phyloP scores from a whole-genome alignment of 352 stramenopile species.

The Phytophthora sojae region DNA sequence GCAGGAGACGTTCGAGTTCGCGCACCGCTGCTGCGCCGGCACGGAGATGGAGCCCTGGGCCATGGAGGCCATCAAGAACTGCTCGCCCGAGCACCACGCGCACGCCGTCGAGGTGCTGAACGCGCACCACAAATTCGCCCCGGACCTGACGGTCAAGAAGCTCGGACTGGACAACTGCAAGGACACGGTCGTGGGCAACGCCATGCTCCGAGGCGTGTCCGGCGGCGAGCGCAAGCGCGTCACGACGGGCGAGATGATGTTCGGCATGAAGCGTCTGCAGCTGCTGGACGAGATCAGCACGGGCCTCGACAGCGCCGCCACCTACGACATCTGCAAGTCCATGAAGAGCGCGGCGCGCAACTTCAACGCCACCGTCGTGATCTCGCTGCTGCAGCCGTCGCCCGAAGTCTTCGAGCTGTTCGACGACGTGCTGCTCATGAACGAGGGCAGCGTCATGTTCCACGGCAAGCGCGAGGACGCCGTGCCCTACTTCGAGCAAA shows the following conservation, averaged over 20 bases:
- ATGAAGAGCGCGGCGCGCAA: constrained; percentile 61
- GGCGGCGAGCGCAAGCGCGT: constrained; percentile 57
- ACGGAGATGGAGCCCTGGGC: constrained; percentile 49
- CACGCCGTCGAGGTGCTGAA: constrained; percentile 45
- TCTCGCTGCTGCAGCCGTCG: constrained; percentile 52
- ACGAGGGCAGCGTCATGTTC: constrained; percentile 62
- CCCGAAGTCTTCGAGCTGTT: constrained; percentile 68
- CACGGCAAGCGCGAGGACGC: constrained; percentile 51
- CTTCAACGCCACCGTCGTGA: constrained; percentile 56
- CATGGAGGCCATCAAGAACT: constrained; percentile 43
- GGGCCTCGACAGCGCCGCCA: constrained; percentile 50
- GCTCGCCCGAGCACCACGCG: constrained; percentile 43
- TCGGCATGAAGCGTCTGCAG: constrained; percentile 74
- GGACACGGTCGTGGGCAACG: constrained; percentile 68
- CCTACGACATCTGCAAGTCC: constrained; percentile 87
- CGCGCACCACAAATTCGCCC: constrained; percentile 42
- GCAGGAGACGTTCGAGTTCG: constrained; percentile 66
- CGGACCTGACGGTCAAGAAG: constrained; percentile 50
- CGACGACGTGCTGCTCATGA: constrained; percentile 62
- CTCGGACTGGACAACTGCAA: constrained; percentile 63
- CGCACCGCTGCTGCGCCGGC: constrained; percentile 48
- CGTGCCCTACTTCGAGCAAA: constrained; percentile 54
- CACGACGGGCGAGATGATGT: constrained; percentile 74
- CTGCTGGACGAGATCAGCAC: constrained; percentile 87
- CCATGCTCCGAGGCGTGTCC: constrained; percentile 59